These are phyloP conservation scores for Daldinia bambusicola DNA, from an alignment of 495 filamentous ascomycete genomes.

Conservation along the genomic window DNA sequence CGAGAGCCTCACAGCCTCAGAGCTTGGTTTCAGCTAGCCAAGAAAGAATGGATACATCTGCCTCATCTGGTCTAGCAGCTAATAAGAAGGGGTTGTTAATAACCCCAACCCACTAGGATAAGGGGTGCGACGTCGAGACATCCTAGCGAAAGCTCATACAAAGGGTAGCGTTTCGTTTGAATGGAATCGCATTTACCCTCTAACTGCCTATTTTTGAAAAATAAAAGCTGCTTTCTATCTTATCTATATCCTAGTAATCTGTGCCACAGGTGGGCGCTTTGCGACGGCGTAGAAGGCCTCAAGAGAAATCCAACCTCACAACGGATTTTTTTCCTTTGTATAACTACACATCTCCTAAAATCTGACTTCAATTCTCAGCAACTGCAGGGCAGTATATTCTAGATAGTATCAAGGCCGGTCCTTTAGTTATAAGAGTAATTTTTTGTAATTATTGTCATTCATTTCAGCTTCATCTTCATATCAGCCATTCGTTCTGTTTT, in stretches of 20 bases:
- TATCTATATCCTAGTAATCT: slow-evolving; percentile 1
- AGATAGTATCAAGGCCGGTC: not conserved
- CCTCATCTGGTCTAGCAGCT: slow-evolving; percentile 1
- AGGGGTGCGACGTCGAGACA: not conserved
- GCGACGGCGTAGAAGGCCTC: not conserved
- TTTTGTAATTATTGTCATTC: slow-evolving; percentile 6
- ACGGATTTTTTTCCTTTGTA: not conserved
- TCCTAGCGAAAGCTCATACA: not conserved
- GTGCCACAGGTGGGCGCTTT: not conserved
- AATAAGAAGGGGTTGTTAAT: slow-evolving; percentile 8
- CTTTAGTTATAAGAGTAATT: not conserved
- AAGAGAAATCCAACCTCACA: not conserved
- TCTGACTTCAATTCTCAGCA: slow-evolving; percentile 2
- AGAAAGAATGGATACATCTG: not conserved
- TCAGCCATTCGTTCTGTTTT: not conserved
- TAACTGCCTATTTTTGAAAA: not conserved
- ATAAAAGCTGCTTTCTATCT: not conserved
- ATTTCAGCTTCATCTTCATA: not conserved
- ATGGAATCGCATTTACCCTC: not conserved
- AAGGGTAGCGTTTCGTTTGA: slow-evolving; percentile 1
- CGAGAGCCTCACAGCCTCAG: not conserved
- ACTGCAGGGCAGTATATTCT: slow-evolving; percentile 8
- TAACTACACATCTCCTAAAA: not conserved
- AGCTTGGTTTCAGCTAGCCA: slow-evolving; percentile 4
- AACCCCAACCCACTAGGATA: not conserved